These are phyloP conservation scores for Triticum timopheevii DNA, from an alignment of 176 grass and related monocot species.

Conservation along the genomic window DNA sequence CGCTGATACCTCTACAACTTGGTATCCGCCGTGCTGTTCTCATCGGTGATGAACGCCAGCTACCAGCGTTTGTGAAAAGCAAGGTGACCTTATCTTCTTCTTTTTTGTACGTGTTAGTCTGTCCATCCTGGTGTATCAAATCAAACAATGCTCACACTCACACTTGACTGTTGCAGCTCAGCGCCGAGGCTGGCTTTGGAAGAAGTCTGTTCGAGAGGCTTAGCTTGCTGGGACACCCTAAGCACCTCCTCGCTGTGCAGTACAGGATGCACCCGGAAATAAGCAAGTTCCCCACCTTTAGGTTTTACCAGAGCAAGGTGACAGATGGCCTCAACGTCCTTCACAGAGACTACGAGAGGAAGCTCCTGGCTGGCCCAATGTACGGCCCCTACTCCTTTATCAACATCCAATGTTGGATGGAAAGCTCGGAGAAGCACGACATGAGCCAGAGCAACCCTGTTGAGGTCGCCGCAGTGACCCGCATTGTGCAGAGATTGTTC, in stretches of 20 bases:
- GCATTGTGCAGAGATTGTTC: slow-evolving; percentile 21
- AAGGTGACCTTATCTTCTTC: slow-evolving; percentile 20
- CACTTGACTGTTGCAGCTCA: slow-evolving; percentile 32
- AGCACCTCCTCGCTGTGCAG: slow-evolving; percentile 59
- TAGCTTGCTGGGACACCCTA: slow-evolving; percentile 59
- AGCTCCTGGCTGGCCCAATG: slow-evolving; percentile 43
- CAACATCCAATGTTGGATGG: slow-evolving; percentile 37
- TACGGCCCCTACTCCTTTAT: slow-evolving; percentile 68
- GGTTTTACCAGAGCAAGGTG: slow-evolving; percentile 55
- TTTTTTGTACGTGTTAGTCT: too few relatives aligned
- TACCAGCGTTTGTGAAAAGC: slow-evolving; percentile 71
- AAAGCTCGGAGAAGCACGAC: too few relatives aligned
- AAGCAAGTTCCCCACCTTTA: slow-evolving; percentile 57
- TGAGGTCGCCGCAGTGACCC: too few relatives aligned
- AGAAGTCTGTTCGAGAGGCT: slow-evolving; percentile 70
- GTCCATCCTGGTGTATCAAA: too few relatives aligned
- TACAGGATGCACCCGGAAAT: slow-evolving; percentile 79
- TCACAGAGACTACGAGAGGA: slow-evolving; percentile 30
- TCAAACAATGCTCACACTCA: too few relatives aligned
- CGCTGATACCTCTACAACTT: neutral
- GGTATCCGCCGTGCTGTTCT: slow-evolving; percentile 28
- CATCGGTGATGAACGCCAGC: slow-evolving; percentile 71
- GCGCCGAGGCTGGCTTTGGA: slow-evolving; percentile 46
- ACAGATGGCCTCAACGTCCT: slow-evolving; percentile 58
- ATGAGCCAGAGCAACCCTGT: too few relatives aligned